Evolutionary conservation across 345 rosid species (phyloP).

Genomic region (Hibiscus syriacus): DNA sequence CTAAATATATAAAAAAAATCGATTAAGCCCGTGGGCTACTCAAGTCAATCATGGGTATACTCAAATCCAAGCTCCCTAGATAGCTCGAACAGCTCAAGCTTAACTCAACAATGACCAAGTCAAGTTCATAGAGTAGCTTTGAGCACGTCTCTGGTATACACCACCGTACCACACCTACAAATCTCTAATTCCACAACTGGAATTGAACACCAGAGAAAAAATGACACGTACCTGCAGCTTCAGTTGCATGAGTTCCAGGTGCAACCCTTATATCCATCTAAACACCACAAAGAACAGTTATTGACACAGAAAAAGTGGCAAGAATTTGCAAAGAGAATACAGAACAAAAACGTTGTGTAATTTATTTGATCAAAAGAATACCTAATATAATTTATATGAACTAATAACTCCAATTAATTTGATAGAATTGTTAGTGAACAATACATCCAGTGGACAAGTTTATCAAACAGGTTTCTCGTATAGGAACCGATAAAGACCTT

Average conservation of each 20-base stretch:
- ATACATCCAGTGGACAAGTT: neutral
- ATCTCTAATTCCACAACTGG: neutral
- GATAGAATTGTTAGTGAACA: neutral
- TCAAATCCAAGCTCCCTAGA: neutral
- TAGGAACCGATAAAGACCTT: neutral
- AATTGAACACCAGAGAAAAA: neutral
- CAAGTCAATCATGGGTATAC: neutral
- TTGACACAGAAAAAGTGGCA: neutral
- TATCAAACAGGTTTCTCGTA: neutral
- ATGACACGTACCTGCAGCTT: slow-evolving; percentile 58
- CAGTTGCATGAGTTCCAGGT: slow-evolving; percentile 91
- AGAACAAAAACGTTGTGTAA: neutral
- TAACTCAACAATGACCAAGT: neutral
- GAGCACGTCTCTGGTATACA: neutral
- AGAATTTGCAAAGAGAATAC: neutral
- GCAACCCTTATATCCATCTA: slow-evolving; percentile 92
- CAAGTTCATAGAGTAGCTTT: neutral
- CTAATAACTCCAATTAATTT: neutral
- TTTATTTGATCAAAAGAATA: neutral
- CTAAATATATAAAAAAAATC: neutral
- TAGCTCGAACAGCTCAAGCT: neutral
- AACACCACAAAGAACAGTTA: slow-evolving; percentile 6
- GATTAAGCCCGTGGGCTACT: neutral
- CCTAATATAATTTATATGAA: neutral
- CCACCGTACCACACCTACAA: neutral